Conservation (phyloP, 2,329 filamentous ascomycete species). For the Septoria petroselini region DNA sequence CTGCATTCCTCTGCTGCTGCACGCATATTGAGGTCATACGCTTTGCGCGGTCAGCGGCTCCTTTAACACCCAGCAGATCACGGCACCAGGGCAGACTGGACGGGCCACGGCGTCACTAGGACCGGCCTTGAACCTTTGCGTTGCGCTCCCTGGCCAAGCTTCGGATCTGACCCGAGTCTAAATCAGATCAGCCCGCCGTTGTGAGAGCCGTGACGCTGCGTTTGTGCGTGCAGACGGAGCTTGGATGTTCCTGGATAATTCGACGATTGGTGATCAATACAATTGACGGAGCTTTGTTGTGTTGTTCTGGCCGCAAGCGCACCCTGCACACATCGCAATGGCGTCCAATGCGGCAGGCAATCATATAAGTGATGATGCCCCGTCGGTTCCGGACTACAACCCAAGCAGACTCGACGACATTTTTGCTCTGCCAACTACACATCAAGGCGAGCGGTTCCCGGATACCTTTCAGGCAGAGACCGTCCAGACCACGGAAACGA, state of each 20-base stretch:
- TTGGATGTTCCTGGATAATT: slow-evolving; percentile 4
- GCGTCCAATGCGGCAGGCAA: slow-evolving; percentile 9
- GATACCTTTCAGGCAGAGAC: slow-evolving; percentile 12
- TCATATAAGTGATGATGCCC: slow-evolving; percentile 13
- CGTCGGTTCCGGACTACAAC: slow-evolving; percentile 20
- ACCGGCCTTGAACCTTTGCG: not conserved
- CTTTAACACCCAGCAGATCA: not conserved
- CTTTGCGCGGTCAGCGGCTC: not conserved
- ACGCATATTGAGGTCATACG: not conserved
- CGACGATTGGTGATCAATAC: slow-evolving; percentile 1
- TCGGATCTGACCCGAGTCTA: not conserved
- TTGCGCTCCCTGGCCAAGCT: not conserved
- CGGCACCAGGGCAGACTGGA: not conserved
- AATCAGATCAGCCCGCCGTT: not conserved
- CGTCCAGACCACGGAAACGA: slow-evolving; percentile 9
- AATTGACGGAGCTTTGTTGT: slow-evolving; percentile 2
- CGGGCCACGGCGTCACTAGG: not conserved
- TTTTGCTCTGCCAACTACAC: slow-evolving; percentile 14
- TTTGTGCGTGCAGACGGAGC: slow-evolving; percentile 11
- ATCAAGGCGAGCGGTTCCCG: slow-evolving; percentile 17
- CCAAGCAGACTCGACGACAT: slow-evolving; percentile 17
- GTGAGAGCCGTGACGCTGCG: slow-evolving; percentile 3
- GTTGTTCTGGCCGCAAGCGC: slow-evolving; percentile 6
- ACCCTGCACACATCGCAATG: slow-evolving; percentile 7
- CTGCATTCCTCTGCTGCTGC: not conserved